Conservation (phyloP, 2,329 filamentous ascomycete species). For the Claviceps spartinae region DNA sequence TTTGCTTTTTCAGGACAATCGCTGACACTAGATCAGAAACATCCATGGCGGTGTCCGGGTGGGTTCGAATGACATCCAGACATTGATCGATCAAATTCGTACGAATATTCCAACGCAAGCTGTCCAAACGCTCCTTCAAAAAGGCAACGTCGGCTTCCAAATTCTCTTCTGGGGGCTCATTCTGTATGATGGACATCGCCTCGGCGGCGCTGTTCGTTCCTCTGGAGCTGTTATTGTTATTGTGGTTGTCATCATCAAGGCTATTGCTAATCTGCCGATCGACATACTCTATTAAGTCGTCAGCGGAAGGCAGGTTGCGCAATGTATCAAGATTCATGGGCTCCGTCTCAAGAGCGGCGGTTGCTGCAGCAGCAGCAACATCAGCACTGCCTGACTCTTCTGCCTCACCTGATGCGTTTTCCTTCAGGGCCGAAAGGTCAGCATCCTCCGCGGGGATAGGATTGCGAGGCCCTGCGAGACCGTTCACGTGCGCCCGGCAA, state of each 20-base stretch:
- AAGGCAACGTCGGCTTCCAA: constrained; percentile 9
- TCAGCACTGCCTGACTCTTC: constrained; percentile 12
- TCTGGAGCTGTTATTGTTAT: not conserved
- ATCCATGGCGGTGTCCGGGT: constrained; percentile 81
- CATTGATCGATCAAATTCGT: constrained; percentile 76
- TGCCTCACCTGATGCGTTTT: constrained; percentile 11
- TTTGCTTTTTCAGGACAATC: constrained; percentile 47
- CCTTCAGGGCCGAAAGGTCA: constrained; percentile 21
- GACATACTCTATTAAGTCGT: constrained; percentile 3
- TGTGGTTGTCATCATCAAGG: not conserved
- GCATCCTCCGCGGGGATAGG: constrained; percentile 52
- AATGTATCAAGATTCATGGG: constrained; percentile 24
- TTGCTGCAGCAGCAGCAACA: constrained; percentile 7
- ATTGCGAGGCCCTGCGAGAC: constrained; percentile 46
- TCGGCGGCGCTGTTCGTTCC: constrained; percentile 5
- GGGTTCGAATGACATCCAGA: constrained; percentile 76
- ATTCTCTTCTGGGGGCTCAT: constrained; percentile 9
- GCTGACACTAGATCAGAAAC: constrained; percentile 74
- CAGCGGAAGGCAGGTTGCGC: constrained; percentile 8
- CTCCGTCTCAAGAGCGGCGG: constrained; percentile 18
- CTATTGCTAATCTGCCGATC: constrained; percentile 1
- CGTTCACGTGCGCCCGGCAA: constrained; percentile 48
- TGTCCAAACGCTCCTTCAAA: constrained; percentile 65
- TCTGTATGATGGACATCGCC: constrained; percentile 1
- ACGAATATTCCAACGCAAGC: constrained; percentile 57